These are phyloP conservation scores for Russula brevipes DNA, from an alignment of 768 basidiomycete species.

Conservation along the genomic window DNA sequence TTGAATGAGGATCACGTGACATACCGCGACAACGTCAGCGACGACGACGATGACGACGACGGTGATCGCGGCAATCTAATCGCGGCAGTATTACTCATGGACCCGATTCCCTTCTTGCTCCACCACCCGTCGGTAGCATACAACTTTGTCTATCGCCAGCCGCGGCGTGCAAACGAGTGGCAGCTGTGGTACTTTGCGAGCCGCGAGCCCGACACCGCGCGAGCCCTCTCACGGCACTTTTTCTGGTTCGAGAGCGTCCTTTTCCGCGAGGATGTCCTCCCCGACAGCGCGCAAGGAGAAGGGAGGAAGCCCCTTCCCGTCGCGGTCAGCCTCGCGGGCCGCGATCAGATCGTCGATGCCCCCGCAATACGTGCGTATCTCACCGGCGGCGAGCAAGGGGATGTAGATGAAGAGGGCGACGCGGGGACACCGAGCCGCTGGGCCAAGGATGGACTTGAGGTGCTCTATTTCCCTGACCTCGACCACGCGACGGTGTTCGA, in stretches of 20 bases:
- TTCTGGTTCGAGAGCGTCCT: slow-evolving; percentile 62
- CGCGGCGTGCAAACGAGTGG: slow-evolving; percentile 52
- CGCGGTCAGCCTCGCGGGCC: slow-evolving; percentile 37
- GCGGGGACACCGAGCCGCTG: slow-evolving; percentile 26
- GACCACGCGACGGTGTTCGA: slow-evolving; percentile 43
- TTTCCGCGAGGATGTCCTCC: slow-evolving; percentile 51
- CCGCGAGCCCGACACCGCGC: slow-evolving; percentile 57
- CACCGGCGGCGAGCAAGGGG: slow-evolving; percentile 30
- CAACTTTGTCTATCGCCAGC: slow-evolving; percentile 59
- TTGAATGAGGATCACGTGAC: not conserved
- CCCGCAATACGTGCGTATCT: slow-evolving; percentile 38
- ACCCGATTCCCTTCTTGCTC: slow-evolving; percentile 61
- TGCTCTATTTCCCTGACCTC: slow-evolving; percentile 36
- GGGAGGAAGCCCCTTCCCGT: slow-evolving; percentile 21
- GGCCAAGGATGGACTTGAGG: slow-evolving; percentile 34
- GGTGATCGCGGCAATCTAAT: slow-evolving; percentile 32
- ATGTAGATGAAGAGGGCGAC: slow-evolving; percentile 13
- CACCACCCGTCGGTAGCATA: slow-evolving; percentile 58
- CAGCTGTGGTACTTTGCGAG: slow-evolving; percentile 65
- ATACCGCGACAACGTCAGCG: too few species aligned
- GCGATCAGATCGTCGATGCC: slow-evolving; percentile 43
- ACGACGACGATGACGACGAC: not conserved
- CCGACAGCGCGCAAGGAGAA: not conserved
- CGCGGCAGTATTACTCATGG: slow-evolving; percentile 46
- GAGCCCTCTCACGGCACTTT: slow-evolving; percentile 54